Evolutionary conservation across 2,329 filamentous ascomycete genomes (phyloP), one percentile per base, ranked within the genome.

Genomic region (Thelonectria olida): DNA sequence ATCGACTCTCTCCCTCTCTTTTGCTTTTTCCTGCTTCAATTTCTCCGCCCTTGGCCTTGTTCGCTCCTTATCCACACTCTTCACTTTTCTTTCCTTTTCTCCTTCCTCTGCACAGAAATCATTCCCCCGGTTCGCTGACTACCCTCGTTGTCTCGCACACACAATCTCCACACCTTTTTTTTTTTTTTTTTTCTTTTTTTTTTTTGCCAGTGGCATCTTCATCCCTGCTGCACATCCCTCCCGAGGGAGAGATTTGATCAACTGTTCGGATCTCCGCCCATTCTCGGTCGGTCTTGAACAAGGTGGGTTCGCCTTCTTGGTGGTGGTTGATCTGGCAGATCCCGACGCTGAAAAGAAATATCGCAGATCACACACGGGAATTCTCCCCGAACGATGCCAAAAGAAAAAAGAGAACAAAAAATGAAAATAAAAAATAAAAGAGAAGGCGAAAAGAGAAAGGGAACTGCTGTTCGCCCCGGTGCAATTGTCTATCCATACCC

Each of bases 11-110:
- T 12, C 47, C n/a, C 22, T 48, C 22, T 28, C 28, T 12, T 42
- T 53, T 31, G 28, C 38, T 23, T 49, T 62, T 54, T 54, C 54
- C 51, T 47, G 5, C 31, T 22, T 31, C 55, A 54, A 45, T 39
- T 42, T 44, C 42, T 59, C 34, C 28, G 44, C 31, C 19, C 50
- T 27, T 31, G 39, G 15, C 22, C 31, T 54, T 49, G 7, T 22
- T 31, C 49, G 27, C 19, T 23, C 15, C 19, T 31, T 41, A 13
- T 28, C 17, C n/a, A 10, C 36, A 39, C 36, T 31, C 25, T 20
- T 49, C n/a, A 10, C 10, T 5, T 19, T 22, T 20, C 31, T 48
- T 31, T 48, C 4, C 27, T 20, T 28, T 5, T 41, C 8, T 38
- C 3, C 34, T 20, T 39, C 42, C 39, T 53, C 25, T 34, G 50